Evolutionary conservation across 2,329 filamentous ascomycete species (phyloP).

Genomic region (Aspergillus ruber): DNA sequence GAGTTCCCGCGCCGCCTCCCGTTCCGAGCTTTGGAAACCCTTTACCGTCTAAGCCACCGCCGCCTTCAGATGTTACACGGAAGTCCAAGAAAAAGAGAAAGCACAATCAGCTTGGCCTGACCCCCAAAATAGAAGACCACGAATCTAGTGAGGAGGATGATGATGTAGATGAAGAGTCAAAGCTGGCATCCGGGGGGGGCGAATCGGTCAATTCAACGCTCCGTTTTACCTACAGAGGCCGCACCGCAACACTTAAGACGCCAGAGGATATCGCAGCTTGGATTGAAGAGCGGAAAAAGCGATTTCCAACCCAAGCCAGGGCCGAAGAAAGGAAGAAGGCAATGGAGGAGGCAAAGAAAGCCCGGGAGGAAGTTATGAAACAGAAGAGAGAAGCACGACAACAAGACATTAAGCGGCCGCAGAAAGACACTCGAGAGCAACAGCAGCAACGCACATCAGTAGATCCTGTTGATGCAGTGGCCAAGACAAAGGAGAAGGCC

Average conservation of each 20-base stretch:
- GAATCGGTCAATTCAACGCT: constrained; percentile 23
- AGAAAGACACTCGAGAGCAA: constrained; percentile 25
- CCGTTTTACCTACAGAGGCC: constrained; percentile 52
- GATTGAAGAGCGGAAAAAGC: constrained; percentile 71
- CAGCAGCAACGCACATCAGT: constrained; percentile 18
- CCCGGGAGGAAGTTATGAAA: constrained; percentile 31
- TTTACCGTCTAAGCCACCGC: constrained; percentile 37
- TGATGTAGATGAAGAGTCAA: constrained; percentile 41
- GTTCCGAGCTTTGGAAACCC: constrained; percentile 41
- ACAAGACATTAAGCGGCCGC: constrained; percentile 25
- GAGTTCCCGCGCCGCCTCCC: constrained; percentile 35
- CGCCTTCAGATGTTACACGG: constrained; percentile 25
- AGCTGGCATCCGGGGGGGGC: constrained; percentile 24
- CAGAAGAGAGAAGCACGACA: constrained; percentile 33
- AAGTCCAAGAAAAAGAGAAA: constrained; percentile 38
- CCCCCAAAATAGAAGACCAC: constrained; percentile 39
- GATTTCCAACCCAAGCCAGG: constrained; percentile 72
- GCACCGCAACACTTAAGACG: constrained; percentile 47
- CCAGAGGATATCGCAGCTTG: constrained; percentile 68
- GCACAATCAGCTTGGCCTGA: constrained; percentile 43
- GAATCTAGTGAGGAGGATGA: constrained; percentile 43
- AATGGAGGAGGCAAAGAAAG: constrained; percentile 56
- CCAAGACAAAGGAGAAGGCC: constrained; percentile 33
- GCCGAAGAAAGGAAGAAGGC: constrained; percentile 56
- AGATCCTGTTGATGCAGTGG: constrained; percentile 26